phyloP scores from a whole-genome alignment of 768 basidiomycete genomes.

The Trametes cinnabarina region DNA sequence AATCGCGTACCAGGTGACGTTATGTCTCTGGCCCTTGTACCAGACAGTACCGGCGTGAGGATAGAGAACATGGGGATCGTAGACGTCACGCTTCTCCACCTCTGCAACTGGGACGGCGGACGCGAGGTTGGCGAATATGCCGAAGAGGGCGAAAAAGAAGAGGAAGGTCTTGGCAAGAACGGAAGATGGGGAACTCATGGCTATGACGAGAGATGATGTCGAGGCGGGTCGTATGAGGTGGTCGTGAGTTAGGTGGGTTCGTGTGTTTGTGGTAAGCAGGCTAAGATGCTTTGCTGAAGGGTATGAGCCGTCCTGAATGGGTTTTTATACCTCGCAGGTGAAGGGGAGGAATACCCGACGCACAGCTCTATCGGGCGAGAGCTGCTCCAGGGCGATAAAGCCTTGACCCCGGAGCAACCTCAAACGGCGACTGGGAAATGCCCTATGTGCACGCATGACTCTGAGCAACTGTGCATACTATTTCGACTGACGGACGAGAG shows the following conservation, averaged over 20 bases:
- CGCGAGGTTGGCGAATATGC: background rate
- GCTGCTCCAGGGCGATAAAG: background rate
- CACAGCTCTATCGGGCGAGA: background rate
- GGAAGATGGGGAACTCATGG: slow-evolving; percentile 12
- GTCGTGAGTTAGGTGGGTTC: background rate
- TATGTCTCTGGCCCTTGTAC: slow-evolving; percentile 15
- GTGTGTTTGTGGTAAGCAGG: background rate
- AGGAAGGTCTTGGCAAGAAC: slow-evolving; percentile 18
- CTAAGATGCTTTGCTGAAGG: slow-evolving; percentile 1
- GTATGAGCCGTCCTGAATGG: background rate
- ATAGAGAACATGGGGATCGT: slow-evolving; percentile 9
- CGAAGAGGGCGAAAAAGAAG: slow-evolving; percentile 1
- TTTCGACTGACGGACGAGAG: background rate
- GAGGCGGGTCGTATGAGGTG: background rate
- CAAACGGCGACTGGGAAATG: background rate
- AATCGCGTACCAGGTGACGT: slow-evolving; percentile 15
- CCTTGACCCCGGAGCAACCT: too few relatives aligned
- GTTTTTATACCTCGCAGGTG: background rate
- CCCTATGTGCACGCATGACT: too few relatives aligned
- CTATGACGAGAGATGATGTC: background rate
- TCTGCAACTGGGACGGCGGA: slow-evolving; percentile 10
- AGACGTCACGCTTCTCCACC: slow-evolving; percentile 12
- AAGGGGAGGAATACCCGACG: background rate
- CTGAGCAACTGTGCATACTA: too few relatives aligned
- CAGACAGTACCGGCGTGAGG: slow-evolving; percentile 17